Conservation (phyloP, 2,329 filamentous ascomycete genomes). For the Sclerotinia glacialis region DNA sequence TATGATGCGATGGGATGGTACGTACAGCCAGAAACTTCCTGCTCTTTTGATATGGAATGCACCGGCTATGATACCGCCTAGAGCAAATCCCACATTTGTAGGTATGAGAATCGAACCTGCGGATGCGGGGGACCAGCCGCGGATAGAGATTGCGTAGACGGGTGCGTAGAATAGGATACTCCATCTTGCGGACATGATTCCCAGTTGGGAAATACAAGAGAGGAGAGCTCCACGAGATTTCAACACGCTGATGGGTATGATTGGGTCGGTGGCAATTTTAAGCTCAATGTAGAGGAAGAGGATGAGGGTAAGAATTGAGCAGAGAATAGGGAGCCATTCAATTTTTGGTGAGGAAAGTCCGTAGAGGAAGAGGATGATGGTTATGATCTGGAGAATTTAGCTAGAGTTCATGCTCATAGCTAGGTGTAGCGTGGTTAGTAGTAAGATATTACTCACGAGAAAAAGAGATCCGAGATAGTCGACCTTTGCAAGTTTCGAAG, state of each 20-base stretch:
- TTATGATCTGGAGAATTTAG: slow-evolving; percentile 49
- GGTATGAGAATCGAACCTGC: slow-evolving; percentile 77
- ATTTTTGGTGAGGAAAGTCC: slow-evolving; percentile 65
- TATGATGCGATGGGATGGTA: background rate
- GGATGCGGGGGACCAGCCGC: slow-evolving; percentile 64
- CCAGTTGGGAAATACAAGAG: slow-evolving; percentile 70
- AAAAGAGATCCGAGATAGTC: slow-evolving; percentile 72
- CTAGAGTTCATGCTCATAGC: background rate
- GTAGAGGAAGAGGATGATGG: slow-evolving; percentile 70
- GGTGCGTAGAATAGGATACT: slow-evolving; percentile 77
- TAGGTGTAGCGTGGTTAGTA: background rate
- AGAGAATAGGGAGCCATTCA: slow-evolving; percentile 55
- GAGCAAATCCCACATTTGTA: slow-evolving; percentile 75
- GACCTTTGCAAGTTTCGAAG: slow-evolving; percentile 59
- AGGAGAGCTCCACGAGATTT: slow-evolving; percentile 67
- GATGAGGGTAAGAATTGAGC: slow-evolving; percentile 52
- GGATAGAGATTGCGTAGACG: slow-evolving; percentile 74
- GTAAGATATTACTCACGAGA: slow-evolving; percentile 48
- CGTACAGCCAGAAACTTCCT: slow-evolving; percentile 66
- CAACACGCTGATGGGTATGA: slow-evolving; percentile 71
- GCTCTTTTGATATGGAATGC: slow-evolving; percentile 70
- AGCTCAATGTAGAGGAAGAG: slow-evolving; percentile 63
- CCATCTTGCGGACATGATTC: slow-evolving; percentile 81
- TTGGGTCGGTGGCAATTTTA: slow-evolving; percentile 62
- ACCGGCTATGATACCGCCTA: slow-evolving; percentile 70